A percentile compares a stretch with the other conserved stretches of the same genome.
Evolutionary conservation across 768 basidiomycete species (phyloP).

Genomic region (Termitomyces sp.): DNA sequence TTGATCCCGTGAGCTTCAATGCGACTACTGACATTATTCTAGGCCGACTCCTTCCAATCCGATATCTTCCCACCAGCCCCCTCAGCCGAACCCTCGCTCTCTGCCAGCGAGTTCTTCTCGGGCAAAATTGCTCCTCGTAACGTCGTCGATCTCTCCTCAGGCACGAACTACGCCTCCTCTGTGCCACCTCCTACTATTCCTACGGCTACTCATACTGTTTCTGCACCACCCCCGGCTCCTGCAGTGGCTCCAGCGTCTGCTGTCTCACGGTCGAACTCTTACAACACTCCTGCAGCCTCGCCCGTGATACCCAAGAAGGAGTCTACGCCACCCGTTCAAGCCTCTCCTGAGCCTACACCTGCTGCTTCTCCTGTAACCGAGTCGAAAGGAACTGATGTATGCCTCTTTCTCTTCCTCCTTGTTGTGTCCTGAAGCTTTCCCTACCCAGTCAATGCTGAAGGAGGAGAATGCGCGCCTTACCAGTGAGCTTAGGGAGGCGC

Average conservation of each 20-base stretch:
- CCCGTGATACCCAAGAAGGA: conserved; percentile 17
- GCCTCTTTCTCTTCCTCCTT: not conserved
- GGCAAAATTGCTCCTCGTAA: conserved; percentile 81
- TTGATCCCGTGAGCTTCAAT: too few species aligned
- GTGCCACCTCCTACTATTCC: conserved; percentile 32
- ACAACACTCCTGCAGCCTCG: conserved; percentile 24
- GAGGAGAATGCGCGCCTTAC: conserved; percentile 62
- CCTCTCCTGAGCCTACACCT: conserved; percentile 15
- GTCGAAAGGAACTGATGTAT: conserved; percentile 25
- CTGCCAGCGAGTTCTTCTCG: conserved; percentile 82
- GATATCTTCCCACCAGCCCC: conserved; percentile 95
- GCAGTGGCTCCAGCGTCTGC: not conserved
- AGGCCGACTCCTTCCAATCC: conserved; percentile 95
- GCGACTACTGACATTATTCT: conserved; percentile 8
- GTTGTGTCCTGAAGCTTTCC: conserved; percentile 1
- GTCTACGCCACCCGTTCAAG: conserved; percentile 11
- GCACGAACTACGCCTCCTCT: conserved; percentile 32
- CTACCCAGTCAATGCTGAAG: conserved; percentile 23
- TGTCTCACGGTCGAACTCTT: conserved; percentile 18
- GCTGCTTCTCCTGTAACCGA: conserved; percentile 8
- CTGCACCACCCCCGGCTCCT: conserved; percentile 12
- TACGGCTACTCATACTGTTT: conserved; percentile 27
- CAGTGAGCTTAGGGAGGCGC: conserved; percentile 71
- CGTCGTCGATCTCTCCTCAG: conserved; percentile 76
- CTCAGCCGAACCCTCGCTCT: conserved; percentile 74